Evolutionary conservation across 805 yeast species (phyloP), one percentile per base, ranked within the genome.

Genomic region (Ogataea siamensis): DNA sequence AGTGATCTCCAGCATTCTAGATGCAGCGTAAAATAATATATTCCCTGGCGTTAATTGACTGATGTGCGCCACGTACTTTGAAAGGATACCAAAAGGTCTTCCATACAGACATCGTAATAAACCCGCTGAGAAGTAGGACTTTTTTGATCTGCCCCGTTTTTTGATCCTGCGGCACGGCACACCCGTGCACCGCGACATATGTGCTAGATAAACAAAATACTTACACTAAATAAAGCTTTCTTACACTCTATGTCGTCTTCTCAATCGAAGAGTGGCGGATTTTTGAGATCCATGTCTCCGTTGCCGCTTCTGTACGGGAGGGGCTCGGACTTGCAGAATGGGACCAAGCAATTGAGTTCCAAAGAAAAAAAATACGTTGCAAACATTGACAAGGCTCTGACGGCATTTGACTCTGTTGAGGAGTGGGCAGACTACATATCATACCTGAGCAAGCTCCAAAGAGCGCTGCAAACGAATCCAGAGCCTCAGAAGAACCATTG

Each of bases 361-460:
- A 78, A 79, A 51, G 89, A 83, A 54, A 83, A 76, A 63, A 78
- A 83, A 43, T 83, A 80, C 54, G 65, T 70, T 14, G 68, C 75
- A n/a, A 78, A 73, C 40, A 73, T 91, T 9, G 91, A 84, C 36
- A 75, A 80, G 48, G 86, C 93, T 0, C 66, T 93, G 15, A 71
- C 74, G 5, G 69, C 76, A 13, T 91, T 91, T 65, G 96, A 87
- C 36, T 65, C 84, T 2, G 83, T 88, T 2, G 84, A 80, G 21
- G 99, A 93, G 66, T 93, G 99, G 99, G 98, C 99, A 10, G 99
- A 93, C 58, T 88, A 91, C 58, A 93, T 93, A 40, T 83, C 97
- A 15, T 89, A 87, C 57, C 67, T 94, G 30, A 80, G 91, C 2
- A 78, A 84, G 43, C 71, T 94, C 5, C 78, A 80, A 42, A 86